A percentile compares a stretch with the other conserved stretches of the same genome.
Conservation (phyloP, 768 basidiomycete genomes). For the Leccinum subgranulosum region DNA sequence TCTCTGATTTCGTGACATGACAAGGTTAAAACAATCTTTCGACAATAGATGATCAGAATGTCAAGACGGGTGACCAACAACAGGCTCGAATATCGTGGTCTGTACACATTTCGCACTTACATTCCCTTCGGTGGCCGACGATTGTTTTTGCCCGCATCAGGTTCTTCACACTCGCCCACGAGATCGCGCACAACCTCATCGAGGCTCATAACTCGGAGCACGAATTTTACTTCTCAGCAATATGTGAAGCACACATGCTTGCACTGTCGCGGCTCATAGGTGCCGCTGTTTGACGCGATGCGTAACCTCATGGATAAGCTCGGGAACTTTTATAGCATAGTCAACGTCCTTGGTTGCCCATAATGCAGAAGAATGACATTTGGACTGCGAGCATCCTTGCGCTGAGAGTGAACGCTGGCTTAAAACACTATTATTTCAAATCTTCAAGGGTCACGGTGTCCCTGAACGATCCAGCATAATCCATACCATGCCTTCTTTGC, state of each 20-base stretch:
- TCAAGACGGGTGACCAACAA: slow-evolving; percentile 45
- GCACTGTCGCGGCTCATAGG: slow-evolving; percentile 36
- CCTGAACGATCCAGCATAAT: neutral
- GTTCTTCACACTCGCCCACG: slow-evolving; percentile 92
- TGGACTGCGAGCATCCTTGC: neutral
- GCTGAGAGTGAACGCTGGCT: neutral
- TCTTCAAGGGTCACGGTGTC: neutral
- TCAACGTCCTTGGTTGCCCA: neutral
- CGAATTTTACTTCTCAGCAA: slow-evolving; percentile 91
- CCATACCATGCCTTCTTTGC: neutral
- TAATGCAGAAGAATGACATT: neutral
- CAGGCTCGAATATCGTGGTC: slow-evolving; percentile 83
- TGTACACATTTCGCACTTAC: slow-evolving; percentile 8
- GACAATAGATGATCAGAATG: slow-evolving; percentile 64
- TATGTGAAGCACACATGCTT: slow-evolving; percentile 67
- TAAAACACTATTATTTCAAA: neutral
- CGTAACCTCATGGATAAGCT: neutral
- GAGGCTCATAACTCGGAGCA: slow-evolving; percentile 87
- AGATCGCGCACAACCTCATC: slow-evolving; percentile 90
- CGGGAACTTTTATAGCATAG: neutral
- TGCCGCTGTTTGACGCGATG: neutral
- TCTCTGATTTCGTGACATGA: neutral
- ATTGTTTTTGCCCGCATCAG: slow-evolving; percentile 21
- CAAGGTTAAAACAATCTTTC: neutral
- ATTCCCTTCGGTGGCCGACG: neutral